These are phyloP conservation scores for Phytophthora meadii DNA, from an alignment of 352 stramenopile genomes.

Conservation along the genomic window DNA sequence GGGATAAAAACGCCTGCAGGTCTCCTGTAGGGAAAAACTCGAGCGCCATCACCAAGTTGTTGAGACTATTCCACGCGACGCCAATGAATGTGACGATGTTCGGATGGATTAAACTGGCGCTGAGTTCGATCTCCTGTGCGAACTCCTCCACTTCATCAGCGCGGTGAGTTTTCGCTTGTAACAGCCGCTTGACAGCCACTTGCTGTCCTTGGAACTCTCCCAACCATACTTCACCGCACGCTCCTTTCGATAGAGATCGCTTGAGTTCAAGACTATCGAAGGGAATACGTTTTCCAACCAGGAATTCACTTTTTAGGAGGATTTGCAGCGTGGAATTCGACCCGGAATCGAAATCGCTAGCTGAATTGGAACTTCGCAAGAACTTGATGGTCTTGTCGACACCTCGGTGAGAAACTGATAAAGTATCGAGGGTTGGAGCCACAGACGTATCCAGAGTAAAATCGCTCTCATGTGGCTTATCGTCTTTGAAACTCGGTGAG, in stretches of 20 bases:
- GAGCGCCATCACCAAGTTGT: constrained; percentile 51
- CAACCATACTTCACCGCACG: constrained; percentile 62
- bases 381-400: constrained; percentile 28
- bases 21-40: constrained; percentile 55
- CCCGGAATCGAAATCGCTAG: constrained; percentile 8
- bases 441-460: not conserved
- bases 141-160: constrained; percentile 47
- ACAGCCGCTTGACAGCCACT: constrained; percentile 54
- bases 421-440: constrained; percentile 2
- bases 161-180: constrained; percentile 32
- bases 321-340: constrained; percentile 27
- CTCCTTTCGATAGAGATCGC: constrained; percentile 43
- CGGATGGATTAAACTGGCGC: constrained; percentile 35
- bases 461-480: not conserved
- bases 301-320: constrained; percentile 19
- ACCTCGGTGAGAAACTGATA: constrained; percentile 14
- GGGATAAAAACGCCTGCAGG: constrained; percentile 42
- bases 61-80: constrained; percentile 57
- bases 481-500: not conserved
- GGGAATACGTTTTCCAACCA: constrained; percentile 25
- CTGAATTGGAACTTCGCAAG: not conserved
- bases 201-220: constrained; percentile 33
- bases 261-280: constrained; percentile 38
- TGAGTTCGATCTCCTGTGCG: constrained; percentile 46
- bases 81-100: constrained; percentile 47